A percentile compares a stretch with the other conserved stretches of the same genome.
phyloP scores from a whole-genome alignment of 2,329 filamentous ascomycete genomes.

The Epichloe typhina region DNA sequence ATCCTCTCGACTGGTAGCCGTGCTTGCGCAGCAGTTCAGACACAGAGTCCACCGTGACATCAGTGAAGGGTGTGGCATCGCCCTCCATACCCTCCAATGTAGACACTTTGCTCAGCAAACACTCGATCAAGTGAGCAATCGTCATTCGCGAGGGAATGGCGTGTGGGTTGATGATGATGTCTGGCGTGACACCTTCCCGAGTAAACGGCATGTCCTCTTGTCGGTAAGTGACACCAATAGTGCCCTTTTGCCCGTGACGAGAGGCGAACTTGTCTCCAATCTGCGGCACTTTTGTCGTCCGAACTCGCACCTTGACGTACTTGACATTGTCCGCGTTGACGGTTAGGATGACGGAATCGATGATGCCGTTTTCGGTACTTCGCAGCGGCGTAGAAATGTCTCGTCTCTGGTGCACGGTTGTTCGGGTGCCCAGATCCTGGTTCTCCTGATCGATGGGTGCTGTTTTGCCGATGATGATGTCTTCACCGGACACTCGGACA shows the following conservation, averaged over 20 bases:
- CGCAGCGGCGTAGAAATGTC: constrained; percentile 91
- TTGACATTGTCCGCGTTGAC: constrained; percentile 89
- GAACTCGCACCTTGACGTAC: constrained; percentile 93
- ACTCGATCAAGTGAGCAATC: constrained; percentile 99
- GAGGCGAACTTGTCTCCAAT: constrained; percentile 99
- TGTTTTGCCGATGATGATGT: constrained; percentile 98
- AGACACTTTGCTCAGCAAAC: constrained; percentile 89
- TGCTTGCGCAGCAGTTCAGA: constrained; percentile 76
- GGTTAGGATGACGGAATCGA: constrained; percentile 85
- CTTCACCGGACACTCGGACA: constrained; percentile 88
- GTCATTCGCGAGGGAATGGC: constrained; percentile 99
- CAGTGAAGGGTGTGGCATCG: constrained; percentile 94
- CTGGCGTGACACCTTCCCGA: constrained; percentile 77
- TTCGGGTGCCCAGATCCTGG: constrained; percentile 86
- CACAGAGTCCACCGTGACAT: constrained; percentile 89
- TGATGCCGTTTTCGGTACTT: constrained; percentile 92
- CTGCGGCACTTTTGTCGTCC: constrained; percentile 95
- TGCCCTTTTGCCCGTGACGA: constrained; percentile 94
- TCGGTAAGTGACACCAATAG: constrained; percentile 94
- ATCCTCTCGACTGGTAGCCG: constrained; percentile 92
- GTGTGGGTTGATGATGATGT: constrained; percentile 98
- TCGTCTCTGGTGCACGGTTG: constrained; percentile 78
- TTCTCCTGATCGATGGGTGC: constrained; percentile 86
- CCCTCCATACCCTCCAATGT: constrained; percentile 90
- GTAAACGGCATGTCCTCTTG: constrained; percentile 99